phyloP scores from a whole-genome alignment of 495 filamentous ascomycete genomes.

The Lasiosphaeria miniovina region DNA sequence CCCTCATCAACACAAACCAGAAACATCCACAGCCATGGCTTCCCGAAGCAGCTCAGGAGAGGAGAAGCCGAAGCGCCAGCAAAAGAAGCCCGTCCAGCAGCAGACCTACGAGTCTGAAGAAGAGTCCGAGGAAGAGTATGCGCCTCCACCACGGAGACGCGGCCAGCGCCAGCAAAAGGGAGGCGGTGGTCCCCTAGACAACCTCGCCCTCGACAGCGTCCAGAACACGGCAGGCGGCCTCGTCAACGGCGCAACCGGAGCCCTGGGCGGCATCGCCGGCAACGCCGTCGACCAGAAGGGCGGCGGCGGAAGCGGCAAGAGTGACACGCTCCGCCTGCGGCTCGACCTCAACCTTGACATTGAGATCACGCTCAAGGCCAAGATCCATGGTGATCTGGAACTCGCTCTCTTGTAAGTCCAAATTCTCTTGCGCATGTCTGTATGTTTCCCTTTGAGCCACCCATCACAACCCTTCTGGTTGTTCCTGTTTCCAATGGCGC shows the following conservation, averaged over 20 bases:
- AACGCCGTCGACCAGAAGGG: constrained; percentile 37
- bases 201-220: constrained; percentile 58
- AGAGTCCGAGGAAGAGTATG: constrained; percentile 35
- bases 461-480: background rate
- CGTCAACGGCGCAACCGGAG: constrained; percentile 54
- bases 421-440: constrained; percentile 8
- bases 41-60: constrained; percentile 36
- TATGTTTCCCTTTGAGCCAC: constrained; percentile 2
- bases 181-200: constrained; percentile 54
- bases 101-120: constrained; percentile 44
- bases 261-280: constrained; percentile 58
- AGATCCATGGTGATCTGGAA: constrained; percentile 87
- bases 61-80: constrained; percentile 29
- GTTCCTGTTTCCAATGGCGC: constrained; percentile 7
- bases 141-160: constrained; percentile 33
- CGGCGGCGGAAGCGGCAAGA: constrained; percentile 51
- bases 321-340: constrained; percentile 69
- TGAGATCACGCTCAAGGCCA: constrained; percentile 87
- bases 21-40: constrained; percentile 26
- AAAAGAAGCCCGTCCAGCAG: constrained; percentile 21
- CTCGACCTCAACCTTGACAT: constrained; percentile 86
- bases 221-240: constrained; percentile 63
- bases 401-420: constrained; percentile 73
- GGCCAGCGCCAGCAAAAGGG: constrained; percentile 41
- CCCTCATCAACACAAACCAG: background rate